Base-by-base conservation (phyloP, 139 green algal species). In the Tetratostichococcus sp. region DNA sequence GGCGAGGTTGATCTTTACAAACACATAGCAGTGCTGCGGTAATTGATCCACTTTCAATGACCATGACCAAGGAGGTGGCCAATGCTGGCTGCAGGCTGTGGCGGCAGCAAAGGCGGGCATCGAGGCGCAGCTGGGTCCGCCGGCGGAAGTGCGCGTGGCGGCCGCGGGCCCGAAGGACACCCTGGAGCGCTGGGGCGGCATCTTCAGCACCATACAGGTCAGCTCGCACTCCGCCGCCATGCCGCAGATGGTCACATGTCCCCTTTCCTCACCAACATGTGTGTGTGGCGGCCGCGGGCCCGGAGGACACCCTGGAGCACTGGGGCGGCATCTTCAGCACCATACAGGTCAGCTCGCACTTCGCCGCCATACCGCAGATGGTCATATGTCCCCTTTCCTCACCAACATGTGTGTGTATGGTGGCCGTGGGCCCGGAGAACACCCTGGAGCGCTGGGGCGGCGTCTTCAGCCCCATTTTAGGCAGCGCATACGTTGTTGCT, bases 271-370 rank as follows among this genome's bases (percentile, higher is more conserved):
- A n/a, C n/a, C n/a, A n/a, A n/a, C n/a, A 91, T 69, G 77, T 91
- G 19, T 39, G 65, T 2, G 50, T 89, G 23, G 83, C 79, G 1
- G 35, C n/a, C 26, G 28, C 74, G 26, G 67, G 77, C n/a, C 86
- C 81, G 1, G 67, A 81, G 3, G 87, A 83, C 1, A 70, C 62
- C 1, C 72, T 94, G 30, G 35, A 73, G 8, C 34, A 85, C 19
- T 97, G 93, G 93, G 71, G 88, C 43, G 80, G 88, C 1, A 77
- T 86, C 22, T 96, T 97, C 79, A 79, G 89, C 0, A 73, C 89
- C 4, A 77, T 73, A 65, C 88, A 92, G 84, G 87, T 84, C 31
- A 58, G 80, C 25, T 59, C 14, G 5, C 14, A 14, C n/a, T n/a
- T n/a, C n/a, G n/a, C n/a, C n/a, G n/a, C n/a, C n/a, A n/a, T n/a